Evolutionary conservation across 2,329 filamentous ascomycete genomes (phyloP).

Genomic region (Diaporthe helianthi): DNA sequence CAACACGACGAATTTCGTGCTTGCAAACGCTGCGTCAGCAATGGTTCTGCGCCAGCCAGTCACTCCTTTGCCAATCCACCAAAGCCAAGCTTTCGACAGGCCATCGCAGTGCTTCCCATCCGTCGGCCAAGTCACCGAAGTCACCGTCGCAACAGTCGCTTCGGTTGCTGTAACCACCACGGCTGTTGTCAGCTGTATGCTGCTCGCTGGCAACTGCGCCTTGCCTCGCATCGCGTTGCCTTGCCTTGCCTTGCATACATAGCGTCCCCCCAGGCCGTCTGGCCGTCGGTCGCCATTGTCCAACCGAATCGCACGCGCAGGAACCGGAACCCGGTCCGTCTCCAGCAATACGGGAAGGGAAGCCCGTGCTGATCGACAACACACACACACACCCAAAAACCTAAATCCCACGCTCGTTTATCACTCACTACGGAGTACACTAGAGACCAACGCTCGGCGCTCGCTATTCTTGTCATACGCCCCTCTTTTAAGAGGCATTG

Average conservation of each 20-base stretch:
- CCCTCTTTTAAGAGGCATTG: slow-evolving; percentile 37
- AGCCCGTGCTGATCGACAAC: slow-evolving; percentile 27
- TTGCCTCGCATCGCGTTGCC: slow-evolving; percentile 24
- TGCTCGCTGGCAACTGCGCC: slow-evolving; percentile 27
- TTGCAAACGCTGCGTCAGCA: slow-evolving; percentile 31
- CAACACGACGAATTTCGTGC: slow-evolving; percentile 1
- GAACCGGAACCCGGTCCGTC: slow-evolving; percentile 11
- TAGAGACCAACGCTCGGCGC: slow-evolving; percentile 17
- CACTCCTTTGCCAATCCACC: slow-evolving; percentile 30
- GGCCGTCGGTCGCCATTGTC: slow-evolving; percentile 12
- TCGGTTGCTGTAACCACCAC: slow-evolving; percentile 13
- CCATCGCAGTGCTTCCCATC: background rate
- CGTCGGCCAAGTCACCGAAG: background rate
- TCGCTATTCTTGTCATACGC: slow-evolving; percentile 33
- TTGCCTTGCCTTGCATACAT: slow-evolving; percentile 25
- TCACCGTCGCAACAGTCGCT: slow-evolving; percentile 7
- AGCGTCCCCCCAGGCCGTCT: slow-evolving; percentile 9
- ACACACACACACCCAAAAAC: slow-evolving; percentile 26
- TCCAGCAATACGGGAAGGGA: slow-evolving; percentile 31
- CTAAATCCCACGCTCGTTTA: slow-evolving; percentile 33
- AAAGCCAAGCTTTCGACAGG: slow-evolving; percentile 33
- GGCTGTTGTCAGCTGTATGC: slow-evolving; percentile 10
- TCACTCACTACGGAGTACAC: slow-evolving; percentile 11
- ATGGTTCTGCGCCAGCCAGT: slow-evolving; percentile 35
- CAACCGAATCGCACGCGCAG: slow-evolving; percentile 17